Base-by-base conservation (phyloP, 2,329 filamentous ascomycete species). In the Beauveria rudraprayagi region DNA sequence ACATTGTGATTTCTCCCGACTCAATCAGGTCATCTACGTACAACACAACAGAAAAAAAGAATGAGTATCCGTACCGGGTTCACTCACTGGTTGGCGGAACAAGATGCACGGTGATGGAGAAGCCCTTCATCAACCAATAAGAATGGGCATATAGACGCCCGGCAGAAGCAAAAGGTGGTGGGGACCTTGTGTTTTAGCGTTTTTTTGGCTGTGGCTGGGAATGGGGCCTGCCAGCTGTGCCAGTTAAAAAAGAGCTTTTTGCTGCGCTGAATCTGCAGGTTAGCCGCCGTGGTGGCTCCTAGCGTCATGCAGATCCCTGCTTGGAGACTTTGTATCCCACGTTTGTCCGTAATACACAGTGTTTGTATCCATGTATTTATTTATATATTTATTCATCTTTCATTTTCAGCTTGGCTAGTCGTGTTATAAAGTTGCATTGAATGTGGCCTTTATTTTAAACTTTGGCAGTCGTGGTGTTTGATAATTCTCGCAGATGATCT, bases 91-190 rank as follows among this genome's bases (percentile, higher is more conserved):
- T 57, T 10, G 40, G 10, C 26, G 55, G 44, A 28, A 19, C 22
- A 30, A 11, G 24, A 19, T 57, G 55, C 43, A 57, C 2, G 8
- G 44, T 41, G 43, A 50, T 5, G 43, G 56, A 28, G 28, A 41
- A 41, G 44, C 26, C 48, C 7, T 10, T 2, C 10, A 0, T 7
- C 46, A 22, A 19, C 67, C 67, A 67, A 67, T 67, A 59, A 68
- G 48, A 53, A 60, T 62, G 40, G 60, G 50, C 58, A 26, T 47
- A 46, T 68, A 68, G 64, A 66, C 67, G 67, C 67, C 65, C 59
- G 44, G 52, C 44, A 51, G 26, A 34, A 28, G 22, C 1, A 30
- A 34, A 11, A n/a, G 22, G 41, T 24, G 22, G 34, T 24, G 26
- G 40, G 41, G 5, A 41, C 40, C 9, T 43, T 19, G 22, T 46